phyloP scores from a whole-genome alignment of 208 protist species.

The Leishmania braziliensis region DNA sequence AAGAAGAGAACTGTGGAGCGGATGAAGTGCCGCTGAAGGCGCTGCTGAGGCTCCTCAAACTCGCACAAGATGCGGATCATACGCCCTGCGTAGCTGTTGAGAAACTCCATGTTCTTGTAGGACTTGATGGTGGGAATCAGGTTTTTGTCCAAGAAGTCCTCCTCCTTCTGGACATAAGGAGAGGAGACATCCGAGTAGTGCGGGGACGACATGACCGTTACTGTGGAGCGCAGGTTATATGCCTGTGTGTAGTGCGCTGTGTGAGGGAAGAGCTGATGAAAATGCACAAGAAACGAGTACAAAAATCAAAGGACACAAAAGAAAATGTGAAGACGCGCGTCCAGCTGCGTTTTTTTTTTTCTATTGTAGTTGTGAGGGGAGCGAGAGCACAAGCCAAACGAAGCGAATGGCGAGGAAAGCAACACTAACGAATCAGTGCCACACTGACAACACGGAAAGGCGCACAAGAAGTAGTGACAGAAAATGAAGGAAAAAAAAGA shows the following conservation, averaged over 20 bases:
- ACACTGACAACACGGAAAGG: not conserved
- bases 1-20: constrained; percentile 92
- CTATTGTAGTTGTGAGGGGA: not conserved
- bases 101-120: constrained; percentile 87
- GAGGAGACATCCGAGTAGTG: constrained; percentile 27
- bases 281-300: not conserved
- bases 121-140: constrained; percentile 86
- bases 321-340: not conserved
- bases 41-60: constrained; percentile 87
- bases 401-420: no score
- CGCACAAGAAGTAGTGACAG: not conserved
- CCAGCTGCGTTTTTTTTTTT: not conserved
- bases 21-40: constrained; percentile 71
- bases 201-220: not conserved
- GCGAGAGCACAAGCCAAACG: not conserved
- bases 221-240: not conserved
- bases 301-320: not conserved
- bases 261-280: not conserved
- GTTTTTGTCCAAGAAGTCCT: constrained; percentile 46
- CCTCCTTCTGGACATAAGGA: constrained; percentile 75
- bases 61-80: constrained; percentile 93
- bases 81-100: constrained; percentile 71
- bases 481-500: constrained; percentile 7
- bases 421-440: not conserved
- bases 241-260: not conserved